Base-by-base conservation (phyloP, 129 eudicot genomes). In the Calendula officinalis region DNA sequence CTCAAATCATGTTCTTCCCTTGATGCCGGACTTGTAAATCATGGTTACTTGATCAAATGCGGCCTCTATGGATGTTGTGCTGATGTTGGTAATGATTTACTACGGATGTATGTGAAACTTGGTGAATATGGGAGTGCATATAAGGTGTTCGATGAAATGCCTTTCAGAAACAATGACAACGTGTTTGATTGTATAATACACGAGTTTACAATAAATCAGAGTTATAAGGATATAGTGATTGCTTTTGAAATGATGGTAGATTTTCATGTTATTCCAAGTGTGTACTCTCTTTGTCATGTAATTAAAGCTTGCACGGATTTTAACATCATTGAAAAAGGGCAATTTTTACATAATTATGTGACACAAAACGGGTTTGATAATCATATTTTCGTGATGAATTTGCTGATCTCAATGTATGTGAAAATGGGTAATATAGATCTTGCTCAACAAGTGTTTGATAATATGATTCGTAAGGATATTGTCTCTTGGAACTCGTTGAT, bases 141-240 rank as follows among this genome's bases (percentile, higher is more conserved):
- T 33, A 52, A 68, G 70, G 60, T 74, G 84, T 79, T 79, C 22
- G 84, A 69, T 8, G 84, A 74, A 79, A 79, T 79, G 80, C 84
- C 77, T 0, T 12, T 16, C 37, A 74, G 61, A 74, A 22, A 41
- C 42, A 69, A 53, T 33, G 50, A 5, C 13, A 52, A 37, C 43
- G 44, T 34, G 11, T 73, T 60, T 67, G 44, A 35, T 41, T 33
- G 44, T 41, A 62, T 68, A 45, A 47, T 73, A 45, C 67, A 62
- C 53, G 70, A 56, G 62, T 38, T 78, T 68, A 39, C 76, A 14
- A 4, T 6, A 8, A 66, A 61, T 32, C 36, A 44, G 9, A 68
- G 40, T 3, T 27, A 22, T 47, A 64, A 54, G 17, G 75, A 61
- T 66, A 74, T 73, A 36, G 42, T 68, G 44, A 36, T 27, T 78